Base-by-base conservation (phyloP, 1,284 basidiomycete species). In the Ustilago curta region DNA sequence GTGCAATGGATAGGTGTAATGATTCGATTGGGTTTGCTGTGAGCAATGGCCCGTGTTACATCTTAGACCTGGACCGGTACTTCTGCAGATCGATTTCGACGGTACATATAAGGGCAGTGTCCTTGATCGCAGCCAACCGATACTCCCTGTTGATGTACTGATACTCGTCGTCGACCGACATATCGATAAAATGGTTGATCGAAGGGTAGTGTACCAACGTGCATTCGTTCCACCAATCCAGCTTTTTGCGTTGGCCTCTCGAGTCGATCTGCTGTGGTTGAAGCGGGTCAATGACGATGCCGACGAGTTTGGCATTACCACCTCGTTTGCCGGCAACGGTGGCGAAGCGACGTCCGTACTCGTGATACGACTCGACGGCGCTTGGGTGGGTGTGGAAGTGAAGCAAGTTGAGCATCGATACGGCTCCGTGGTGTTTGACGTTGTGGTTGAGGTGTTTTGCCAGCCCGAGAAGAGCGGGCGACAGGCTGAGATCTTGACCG, bases 131-230 rank as follows among this genome's bases (percentile, higher is more conserved):
- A 42, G 59, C 50, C 32, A 78, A 50, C 23, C 76, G 44, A 25
- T 72, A 72, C 25, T 59, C 48, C n/a, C 52, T 49, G 54, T 79
- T 79, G 65, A 74, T 71, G 3, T 32, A 55, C 42, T 77, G 74
- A 40, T 79, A 79, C 52, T 69, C 74, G 21, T 62, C 52, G 29
- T 79, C 74, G 8, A 71, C 64, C 9, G 59, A 48, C 77, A 79
- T 79, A 48, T 79, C 75, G 42, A 68, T 62, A 23, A 79, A 77
- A 23, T 79, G 77, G 27, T 66, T 60, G 66, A 79, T 76, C 21
- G 58, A 55, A 0, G 77, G 77, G 43, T 79, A 79, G 50, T 77
- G 74, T 7, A 71, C 74, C 18, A 72, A 42, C 3, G 67, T 66
- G 45, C 56, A 59, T 29, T 79, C 77, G 58, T 77, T 67, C 77